Conservation (phyloP, 1,284 basidiomycete species). For the Tylopilus sp. region DNA sequence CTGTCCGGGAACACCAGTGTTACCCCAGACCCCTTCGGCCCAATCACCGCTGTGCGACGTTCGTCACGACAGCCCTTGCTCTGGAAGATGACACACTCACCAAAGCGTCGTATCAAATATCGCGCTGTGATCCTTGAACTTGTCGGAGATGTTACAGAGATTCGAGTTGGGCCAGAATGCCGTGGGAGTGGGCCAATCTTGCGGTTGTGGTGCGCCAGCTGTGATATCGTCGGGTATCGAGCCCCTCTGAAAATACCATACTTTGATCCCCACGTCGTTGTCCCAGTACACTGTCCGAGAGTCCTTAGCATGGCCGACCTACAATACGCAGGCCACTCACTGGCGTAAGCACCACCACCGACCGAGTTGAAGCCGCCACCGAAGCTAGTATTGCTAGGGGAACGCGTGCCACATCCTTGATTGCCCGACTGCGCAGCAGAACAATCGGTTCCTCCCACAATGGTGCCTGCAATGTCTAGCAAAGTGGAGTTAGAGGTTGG, state of each 20-base stretch:
- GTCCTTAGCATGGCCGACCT: conserved; percentile 7
- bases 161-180: conserved; percentile 72
- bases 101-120: conserved; percentile 85
- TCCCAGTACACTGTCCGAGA: conserved; percentile 26
- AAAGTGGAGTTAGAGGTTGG: conserved; percentile 46
- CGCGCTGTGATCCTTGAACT: conserved; percentile 70
- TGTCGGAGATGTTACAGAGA: conserved; percentile 67
- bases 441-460: conserved; percentile 69
- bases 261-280: conserved; percentile 71
- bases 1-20: conserved; percentile 72
- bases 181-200: conserved; percentile 69
- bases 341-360: conserved; percentile 80
- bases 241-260: conserved; percentile 77
- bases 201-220: conserved; percentile 62
- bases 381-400: conserved; percentile 50
- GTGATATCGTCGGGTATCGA: conserved; percentile 73
- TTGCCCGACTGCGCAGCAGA: conserved; percentile 64
- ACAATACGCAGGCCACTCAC: conserved; percentile 40
- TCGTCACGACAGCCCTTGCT: conserved; percentile 2
- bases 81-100: conserved; percentile 38
- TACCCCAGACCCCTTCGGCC: conserved; percentile 77
- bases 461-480: conserved; percentile 54
- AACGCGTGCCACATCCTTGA: conserved; percentile 65
- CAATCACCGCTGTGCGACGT: conserved; percentile 70
- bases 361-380: conserved; percentile 66